Conservation (phyloP, 495 filamentous ascomycete species). For the Extremus antarcticus region DNA sequence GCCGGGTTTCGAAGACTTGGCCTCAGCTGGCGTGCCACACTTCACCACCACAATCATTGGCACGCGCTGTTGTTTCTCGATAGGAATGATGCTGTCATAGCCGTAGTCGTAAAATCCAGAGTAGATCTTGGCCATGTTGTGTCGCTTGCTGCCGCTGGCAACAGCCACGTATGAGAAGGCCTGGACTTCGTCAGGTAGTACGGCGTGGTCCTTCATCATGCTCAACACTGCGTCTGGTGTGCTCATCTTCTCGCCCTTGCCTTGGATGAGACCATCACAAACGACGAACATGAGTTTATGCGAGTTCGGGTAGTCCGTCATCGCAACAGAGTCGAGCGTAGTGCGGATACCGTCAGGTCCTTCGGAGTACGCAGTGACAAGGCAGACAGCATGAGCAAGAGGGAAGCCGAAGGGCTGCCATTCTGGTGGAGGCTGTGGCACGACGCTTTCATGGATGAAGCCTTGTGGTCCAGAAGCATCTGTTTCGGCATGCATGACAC, state of each 20-base stretch:
- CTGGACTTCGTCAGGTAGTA: constrained; percentile 66
- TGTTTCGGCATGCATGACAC: constrained; percentile 43
- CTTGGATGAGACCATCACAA: constrained; percentile 97
- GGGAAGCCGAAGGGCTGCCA: constrained; percentile 96
- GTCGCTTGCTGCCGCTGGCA: constrained; percentile 87
- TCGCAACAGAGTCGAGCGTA: constrained; percentile 90
- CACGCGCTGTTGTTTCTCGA: constrained; percentile 91
- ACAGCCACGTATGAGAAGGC: constrained; percentile 95
- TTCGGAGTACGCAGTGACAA: constrained; percentile 97
- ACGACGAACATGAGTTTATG: constrained; percentile 94
- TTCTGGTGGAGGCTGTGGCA: constrained; percentile 94
- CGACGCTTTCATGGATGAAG: constrained; percentile 90
- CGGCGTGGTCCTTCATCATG: constrained; percentile 89
- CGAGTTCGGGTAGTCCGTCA: constrained; percentile 97
- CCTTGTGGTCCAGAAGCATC: constrained; percentile 78
- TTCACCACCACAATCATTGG: constrained; percentile 98
- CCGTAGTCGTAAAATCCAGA: constrained; percentile 98
- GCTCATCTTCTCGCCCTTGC: constrained; percentile 73
- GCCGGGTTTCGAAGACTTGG: constrained; percentile 69
- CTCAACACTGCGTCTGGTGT: constrained; percentile 83
- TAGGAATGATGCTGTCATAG: constrained; percentile 60
- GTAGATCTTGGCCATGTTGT: constrained; percentile 99
- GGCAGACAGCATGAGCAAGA: constrained; percentile 80
- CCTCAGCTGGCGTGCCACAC: constrained; percentile 84
- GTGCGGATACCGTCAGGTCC: constrained; percentile 86